Evolutionary conservation across 106 monocot genomes (phyloP).

Genomic region (Phalaenopsis equestris): DNA sequence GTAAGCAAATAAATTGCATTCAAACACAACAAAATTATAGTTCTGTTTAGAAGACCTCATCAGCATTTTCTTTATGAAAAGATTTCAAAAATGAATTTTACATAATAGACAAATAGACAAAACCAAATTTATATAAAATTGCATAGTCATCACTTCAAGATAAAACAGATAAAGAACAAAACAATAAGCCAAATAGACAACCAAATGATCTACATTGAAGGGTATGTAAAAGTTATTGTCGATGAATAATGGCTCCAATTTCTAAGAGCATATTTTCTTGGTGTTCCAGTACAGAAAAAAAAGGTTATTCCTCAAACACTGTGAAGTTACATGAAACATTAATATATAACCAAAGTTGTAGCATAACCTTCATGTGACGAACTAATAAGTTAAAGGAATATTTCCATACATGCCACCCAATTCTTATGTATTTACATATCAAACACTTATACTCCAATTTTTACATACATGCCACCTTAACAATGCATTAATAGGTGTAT

Average conservation of each 20-base stretch:
- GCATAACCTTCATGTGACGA: neutral
- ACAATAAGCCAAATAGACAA: neutral
- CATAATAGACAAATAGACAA: neutral
- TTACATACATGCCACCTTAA: too few species aligned
- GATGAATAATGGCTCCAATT: neutral
- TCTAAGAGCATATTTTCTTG: neutral
- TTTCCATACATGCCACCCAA: neutral
- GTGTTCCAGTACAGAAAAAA: neutral
- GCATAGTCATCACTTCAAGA: neutral
- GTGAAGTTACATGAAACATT: neutral
- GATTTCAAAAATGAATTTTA: neutral
- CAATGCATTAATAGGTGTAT: too few species aligned
- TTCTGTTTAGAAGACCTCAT: neutral
- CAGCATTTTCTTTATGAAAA: neutral
- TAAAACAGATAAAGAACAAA: slow-evolving; percentile 2
- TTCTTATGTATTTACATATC: too few species aligned
- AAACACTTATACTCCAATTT: too few species aligned
- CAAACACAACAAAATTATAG: neutral
- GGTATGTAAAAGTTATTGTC: neutral
- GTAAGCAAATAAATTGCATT: neutral
- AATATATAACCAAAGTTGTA: neutral
- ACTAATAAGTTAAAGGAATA: neutral
- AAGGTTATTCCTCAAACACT: neutral
- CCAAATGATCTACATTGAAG: neutral
- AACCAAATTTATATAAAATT: neutral